Conservation (phyloP, 129 eudicot genomes). For the Scalesia atractyloides region DNA sequence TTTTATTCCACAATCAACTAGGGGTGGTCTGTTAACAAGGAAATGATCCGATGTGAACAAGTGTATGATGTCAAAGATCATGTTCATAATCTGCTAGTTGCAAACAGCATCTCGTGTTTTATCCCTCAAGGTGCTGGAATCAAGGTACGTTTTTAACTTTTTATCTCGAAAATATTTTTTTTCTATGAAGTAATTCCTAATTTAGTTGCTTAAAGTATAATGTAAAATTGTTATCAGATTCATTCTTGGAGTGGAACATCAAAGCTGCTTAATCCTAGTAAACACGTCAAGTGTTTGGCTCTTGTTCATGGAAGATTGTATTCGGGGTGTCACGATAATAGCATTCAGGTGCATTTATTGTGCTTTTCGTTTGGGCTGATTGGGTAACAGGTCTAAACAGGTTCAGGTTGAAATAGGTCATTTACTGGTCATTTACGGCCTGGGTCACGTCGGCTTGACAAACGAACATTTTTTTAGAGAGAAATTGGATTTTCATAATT, state of each 20-base stretch:
- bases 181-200: background rate
- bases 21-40: slow-evolving; percentile 62
- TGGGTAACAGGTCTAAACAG: background rate
- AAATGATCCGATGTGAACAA: slow-evolving; percentile 58
- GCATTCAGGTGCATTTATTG: slow-evolving; percentile 60
- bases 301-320: slow-evolving; percentile 73
- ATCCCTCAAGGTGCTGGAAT: slow-evolving; percentile 83
- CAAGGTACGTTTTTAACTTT: slow-evolving; percentile 42
- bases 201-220: slow-evolving; percentile 3
- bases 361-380: background rate
- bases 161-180: background rate
- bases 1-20: slow-evolving; percentile 20
- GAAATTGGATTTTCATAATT: too few species aligned
- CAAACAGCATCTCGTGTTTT: slow-evolving; percentile 70
- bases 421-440: background rate
- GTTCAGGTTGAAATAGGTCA: background rate
- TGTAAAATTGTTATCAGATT: slow-evolving; percentile 42
- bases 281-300: slow-evolving; percentile 68
- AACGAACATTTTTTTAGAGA: background rate
- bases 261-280: slow-evolving; percentile 54
- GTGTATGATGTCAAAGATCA: slow-evolving; percentile 84
- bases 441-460: background rate
- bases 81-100: slow-evolving; percentile 60
- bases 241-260: slow-evolving; percentile 81
- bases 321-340: slow-evolving; percentile 76